Percentiles rank a stretch among this genome's conserved stretches.
phyloP scores from a whole-genome alignment of 371 early-diverging fungal genomes.

The Mortierella sp. region DNA sequence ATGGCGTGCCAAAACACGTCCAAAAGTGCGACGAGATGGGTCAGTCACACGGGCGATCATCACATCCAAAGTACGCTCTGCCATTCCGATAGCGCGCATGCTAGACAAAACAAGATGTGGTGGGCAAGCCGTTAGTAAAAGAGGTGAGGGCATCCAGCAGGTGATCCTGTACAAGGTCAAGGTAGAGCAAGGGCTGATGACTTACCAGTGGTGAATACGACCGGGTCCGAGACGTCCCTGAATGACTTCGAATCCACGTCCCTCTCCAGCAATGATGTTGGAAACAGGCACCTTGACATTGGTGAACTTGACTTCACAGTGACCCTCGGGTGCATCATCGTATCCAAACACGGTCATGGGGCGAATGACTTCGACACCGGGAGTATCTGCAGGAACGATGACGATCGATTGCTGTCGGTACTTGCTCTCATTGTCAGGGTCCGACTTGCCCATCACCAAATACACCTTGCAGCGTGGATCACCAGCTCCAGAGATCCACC shows the following conservation, averaged over 20 bases:
- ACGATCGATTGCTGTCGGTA: constrained; percentile 93
- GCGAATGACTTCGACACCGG: constrained; percentile 87
- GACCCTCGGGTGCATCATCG: constrained; percentile 96
- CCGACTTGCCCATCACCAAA: constrained; percentile 90
- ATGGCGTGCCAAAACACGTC: constrained; percentile 82
- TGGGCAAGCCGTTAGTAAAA: too few relatives aligned
- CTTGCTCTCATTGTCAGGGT: constrained; percentile 71
- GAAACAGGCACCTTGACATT: constrained; percentile 89
- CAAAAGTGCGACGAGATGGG: constrained; percentile 86
- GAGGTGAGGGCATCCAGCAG: too few relatives aligned
- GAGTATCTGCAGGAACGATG: constrained; percentile 88
- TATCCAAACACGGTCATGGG: constrained; percentile 93
- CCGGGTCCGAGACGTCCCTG: constrained; percentile 97
- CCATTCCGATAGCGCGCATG: constrained; percentile 96
- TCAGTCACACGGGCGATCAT: constrained; percentile 90
- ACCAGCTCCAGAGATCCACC: constrained; percentile 97
- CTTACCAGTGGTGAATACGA: constrained; percentile 62
- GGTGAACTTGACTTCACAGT: constrained; percentile 91
- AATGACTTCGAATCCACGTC: constrained; percentile 96
- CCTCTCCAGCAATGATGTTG: constrained; percentile 93
- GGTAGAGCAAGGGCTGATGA: neutral
- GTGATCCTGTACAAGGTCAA: neutral
- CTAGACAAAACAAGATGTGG: constrained; percentile 48
- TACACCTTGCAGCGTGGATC: constrained; percentile 93
- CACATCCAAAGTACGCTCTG: constrained; percentile 89